Conservation (phyloP, 176 grass and related monocot species). For the Zizania latifolia region DNA sequence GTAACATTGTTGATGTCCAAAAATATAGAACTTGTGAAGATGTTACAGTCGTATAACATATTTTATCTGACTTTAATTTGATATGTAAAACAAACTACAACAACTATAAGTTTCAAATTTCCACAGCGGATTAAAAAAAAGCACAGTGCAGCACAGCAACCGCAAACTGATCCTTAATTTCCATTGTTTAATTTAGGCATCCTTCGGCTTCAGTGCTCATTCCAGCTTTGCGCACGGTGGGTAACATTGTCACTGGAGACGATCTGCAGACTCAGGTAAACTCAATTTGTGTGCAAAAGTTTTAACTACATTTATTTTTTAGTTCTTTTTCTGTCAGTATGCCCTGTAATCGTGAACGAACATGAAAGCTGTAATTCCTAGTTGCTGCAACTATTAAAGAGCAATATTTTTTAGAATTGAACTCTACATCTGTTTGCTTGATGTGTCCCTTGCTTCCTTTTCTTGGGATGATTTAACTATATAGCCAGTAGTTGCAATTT, state of each 20-base stretch:
- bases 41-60: no score
- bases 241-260: constrained; percentile 93
- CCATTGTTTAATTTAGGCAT: constrained; percentile 54
- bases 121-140: no score
- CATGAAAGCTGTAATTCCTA: background rate
- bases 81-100: no score
- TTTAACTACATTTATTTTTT: background rate
- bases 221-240: constrained; percentile 87
- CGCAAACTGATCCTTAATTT: no score
- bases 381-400: constrained; percentile 1
- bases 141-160: no score
- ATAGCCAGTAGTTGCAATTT: background rate
- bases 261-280: constrained; percentile 91
- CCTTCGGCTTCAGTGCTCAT: constrained; percentile 85
- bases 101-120: no score
- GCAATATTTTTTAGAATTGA: background rate
- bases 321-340: background rate
- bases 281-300: background rate
- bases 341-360: background rate
- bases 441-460: background rate
- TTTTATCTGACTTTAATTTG: no score
- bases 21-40: no score
- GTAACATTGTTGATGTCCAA: no score
- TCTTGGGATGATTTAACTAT: background rate
- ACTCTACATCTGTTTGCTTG: background rate